These are phyloP conservation scores for Exobasidium cylindrosporum DNA, from an alignment of 1,284 basidiomycete species.

Conservation along the genomic window DNA sequence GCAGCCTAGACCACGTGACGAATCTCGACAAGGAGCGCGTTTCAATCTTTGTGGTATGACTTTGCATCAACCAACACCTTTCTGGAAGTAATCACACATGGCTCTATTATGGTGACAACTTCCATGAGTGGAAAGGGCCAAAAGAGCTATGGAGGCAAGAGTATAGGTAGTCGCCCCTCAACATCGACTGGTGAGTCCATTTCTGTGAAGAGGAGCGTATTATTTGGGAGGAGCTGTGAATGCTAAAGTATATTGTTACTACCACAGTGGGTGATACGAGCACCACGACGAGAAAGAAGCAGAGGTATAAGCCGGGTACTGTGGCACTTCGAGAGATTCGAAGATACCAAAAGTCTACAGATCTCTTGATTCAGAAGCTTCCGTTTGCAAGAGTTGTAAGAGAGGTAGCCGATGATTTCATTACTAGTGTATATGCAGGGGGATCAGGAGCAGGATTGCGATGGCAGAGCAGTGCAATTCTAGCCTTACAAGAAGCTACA, in stretches of 20 bases:
- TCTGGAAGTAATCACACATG: neutral
- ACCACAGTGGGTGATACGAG: neutral
- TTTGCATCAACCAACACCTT: too few species aligned
- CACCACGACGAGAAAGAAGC: slow-evolving; percentile 18
- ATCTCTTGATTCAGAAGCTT: slow-evolving; percentile 50
- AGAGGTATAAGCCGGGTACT: slow-evolving; percentile 48
- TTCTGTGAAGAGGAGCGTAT: too few species aligned
- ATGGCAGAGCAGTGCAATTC: slow-evolving; percentile 54
- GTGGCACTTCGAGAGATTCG: slow-evolving; percentile 54
- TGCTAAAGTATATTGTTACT: too few species aligned
- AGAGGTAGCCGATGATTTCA: slow-evolving; percentile 52
- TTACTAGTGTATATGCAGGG: slow-evolving; percentile 45
- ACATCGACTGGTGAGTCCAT: neutral
- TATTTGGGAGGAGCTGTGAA: too few species aligned
- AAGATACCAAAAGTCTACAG: slow-evolving; percentile 52
- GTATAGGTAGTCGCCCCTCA: neutral
- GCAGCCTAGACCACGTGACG: neutral
- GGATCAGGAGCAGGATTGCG: slow-evolving; percentile 43
- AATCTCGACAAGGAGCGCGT: neutral
- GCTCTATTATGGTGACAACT: neutral
- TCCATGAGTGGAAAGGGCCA: neutral
- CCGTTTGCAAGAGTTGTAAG: slow-evolving; percentile 53
- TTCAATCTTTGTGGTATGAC: neutral
- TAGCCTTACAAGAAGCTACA: slow-evolving; percentile 54
- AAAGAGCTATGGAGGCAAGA: neutral